Evolutionary conservation across 208 protist species (phyloP).

Genomic region (Acanthamoeba healyi): DNA sequence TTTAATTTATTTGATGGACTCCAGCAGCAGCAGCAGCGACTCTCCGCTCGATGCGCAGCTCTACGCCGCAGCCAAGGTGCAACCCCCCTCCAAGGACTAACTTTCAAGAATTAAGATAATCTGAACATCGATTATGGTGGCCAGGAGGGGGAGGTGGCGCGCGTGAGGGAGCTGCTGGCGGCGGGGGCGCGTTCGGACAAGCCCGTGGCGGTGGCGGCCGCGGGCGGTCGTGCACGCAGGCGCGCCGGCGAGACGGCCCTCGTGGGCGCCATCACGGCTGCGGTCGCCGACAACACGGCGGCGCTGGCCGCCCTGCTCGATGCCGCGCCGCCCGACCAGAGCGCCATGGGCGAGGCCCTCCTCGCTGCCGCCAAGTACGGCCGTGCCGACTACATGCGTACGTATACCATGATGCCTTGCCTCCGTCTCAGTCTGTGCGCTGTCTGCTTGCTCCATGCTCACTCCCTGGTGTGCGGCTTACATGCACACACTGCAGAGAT

Average conservation of each 20-base stretch:
- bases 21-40: neutral
- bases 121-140: neutral
- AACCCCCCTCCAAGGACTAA: neutral
- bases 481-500: neutral
- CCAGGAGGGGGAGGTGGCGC: neutral
- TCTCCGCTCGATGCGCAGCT: constrained; percentile 1
- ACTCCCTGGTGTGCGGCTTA: too few species aligned
- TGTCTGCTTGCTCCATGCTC: too few species aligned
- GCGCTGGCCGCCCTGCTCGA: neutral
- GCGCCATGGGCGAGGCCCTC: constrained; percentile 14
- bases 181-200: neutral
- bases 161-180: neutral
- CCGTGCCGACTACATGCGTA: constrained; percentile 41
- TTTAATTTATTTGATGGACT: neutral
- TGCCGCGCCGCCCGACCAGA: neutral
- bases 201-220: neutral
- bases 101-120: neutral
- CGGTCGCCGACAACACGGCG: neutral
- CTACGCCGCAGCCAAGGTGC: neutral
- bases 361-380: constrained; percentile 57
- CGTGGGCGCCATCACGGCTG: neutral
- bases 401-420: neutral
- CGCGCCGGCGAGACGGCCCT: constrained; percentile 29
- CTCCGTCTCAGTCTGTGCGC: neutral
- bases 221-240: neutral